A percentile compares a stretch with the other conserved stretches of the same genome.
Evolutionary conservation across 1,284 basidiomycete genomes (phyloP).

Genomic region (Wolfiporia cocos): DNA sequence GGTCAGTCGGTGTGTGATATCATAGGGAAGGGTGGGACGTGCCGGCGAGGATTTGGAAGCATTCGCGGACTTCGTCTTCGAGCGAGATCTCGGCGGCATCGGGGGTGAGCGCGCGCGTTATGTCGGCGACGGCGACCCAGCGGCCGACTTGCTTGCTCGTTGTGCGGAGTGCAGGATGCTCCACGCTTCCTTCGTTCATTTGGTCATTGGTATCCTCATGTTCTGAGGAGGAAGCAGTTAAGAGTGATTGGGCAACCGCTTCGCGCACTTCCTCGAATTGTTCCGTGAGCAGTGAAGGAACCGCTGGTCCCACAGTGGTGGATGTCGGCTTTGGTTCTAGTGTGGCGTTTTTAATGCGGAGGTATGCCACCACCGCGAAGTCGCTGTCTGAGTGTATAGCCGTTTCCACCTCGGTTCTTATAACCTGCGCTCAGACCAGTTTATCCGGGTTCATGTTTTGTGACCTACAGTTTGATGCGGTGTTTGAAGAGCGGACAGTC

Average conservation of each 20-base stretch:
- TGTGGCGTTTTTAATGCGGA: slow-evolving; percentile 67
- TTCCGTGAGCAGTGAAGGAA: slow-evolving; percentile 52
- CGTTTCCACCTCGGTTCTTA: slow-evolving; percentile 58
- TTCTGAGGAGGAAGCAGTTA: not conserved
- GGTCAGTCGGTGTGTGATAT: no score
- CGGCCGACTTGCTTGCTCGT: slow-evolving; percentile 20
- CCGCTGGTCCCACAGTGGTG: slow-evolving; percentile 13
- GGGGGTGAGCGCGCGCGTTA: slow-evolving; percentile 29
- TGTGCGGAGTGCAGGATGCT: not conserved
- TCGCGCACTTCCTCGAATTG: slow-evolving; percentile 26
- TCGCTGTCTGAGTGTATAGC: slow-evolving; percentile 73
- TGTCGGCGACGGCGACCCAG: slow-evolving; percentile 57
- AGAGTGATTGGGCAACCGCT: slow-evolving; percentile 8
- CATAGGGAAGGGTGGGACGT: no score
- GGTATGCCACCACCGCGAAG: slow-evolving; percentile 84
- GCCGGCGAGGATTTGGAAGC: slow-evolving; percentile 56
- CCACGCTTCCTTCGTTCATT: not conserved
- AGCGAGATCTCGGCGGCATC: slow-evolving; percentile 28
- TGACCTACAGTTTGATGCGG: slow-evolving; percentile 63
- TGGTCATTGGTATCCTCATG: not conserved
- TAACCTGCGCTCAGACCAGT: not conserved
- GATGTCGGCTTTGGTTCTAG: slow-evolving; percentile 46
- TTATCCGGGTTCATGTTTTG: no score
- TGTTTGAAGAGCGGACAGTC: slow-evolving; percentile 88
- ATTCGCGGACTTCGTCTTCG: slow-evolving; percentile 57